Conservation (phyloP, 1,284 basidiomycete species). For the Malassezia sympodialis region DNA sequence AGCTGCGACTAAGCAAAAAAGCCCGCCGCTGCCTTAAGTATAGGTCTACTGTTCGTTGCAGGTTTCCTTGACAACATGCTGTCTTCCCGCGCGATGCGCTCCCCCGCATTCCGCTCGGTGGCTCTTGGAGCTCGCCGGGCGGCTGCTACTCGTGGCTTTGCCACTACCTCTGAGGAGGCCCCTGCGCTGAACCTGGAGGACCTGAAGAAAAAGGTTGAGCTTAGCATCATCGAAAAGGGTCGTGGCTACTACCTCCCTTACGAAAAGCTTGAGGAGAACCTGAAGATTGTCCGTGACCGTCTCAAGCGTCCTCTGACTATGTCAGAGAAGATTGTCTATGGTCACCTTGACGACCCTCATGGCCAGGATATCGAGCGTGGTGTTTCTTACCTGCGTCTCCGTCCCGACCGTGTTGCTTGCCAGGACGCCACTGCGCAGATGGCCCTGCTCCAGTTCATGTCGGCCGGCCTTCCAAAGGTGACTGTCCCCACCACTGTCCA, state of each 20-base stretch:
- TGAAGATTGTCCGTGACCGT: constrained; percentile 45
- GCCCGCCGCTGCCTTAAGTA: constrained; percentile 1
- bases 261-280: constrained; percentile 46
- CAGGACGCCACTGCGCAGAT: constrained; percentile 99
- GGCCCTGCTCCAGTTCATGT: constrained; percentile 99
- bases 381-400: constrained; percentile 46
- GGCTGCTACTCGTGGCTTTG: constrained; percentile 32
- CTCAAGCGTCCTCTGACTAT: constrained; percentile 46
- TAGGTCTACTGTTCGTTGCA: background rate
- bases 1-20: background rate
- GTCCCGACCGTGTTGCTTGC: constrained; percentile 73
- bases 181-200: constrained; percentile 31
- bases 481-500: constrained; percentile 85
- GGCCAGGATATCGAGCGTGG: constrained; percentile 46
- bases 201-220: constrained; percentile 46
- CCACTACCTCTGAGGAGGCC: constrained; percentile 45
- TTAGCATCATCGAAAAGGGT: constrained; percentile 44
- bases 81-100: constrained; percentile 21
- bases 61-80: constrained; percentile 15
- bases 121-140: constrained; percentile 14
- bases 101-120: constrained; percentile 19
- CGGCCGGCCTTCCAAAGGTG: constrained; percentile 73
- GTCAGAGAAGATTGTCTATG: constrained; percentile 48
- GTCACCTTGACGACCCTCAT: constrained; percentile 47
- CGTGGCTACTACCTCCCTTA: constrained; percentile 48